Base-by-base conservation (phyloP, 495 filamentous ascomycete genomes). In the Neurospora sp. region DNA sequence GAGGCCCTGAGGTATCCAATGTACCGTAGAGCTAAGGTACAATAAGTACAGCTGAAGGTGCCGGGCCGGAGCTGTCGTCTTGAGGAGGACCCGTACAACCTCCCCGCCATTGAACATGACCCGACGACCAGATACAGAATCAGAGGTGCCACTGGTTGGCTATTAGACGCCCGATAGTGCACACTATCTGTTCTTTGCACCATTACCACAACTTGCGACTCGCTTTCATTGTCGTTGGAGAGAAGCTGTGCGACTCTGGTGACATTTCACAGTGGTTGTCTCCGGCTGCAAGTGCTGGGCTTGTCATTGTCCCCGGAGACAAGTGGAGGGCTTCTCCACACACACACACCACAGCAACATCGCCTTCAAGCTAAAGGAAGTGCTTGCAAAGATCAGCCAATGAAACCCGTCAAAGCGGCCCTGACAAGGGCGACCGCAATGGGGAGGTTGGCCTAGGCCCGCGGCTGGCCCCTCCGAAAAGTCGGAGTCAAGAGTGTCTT, bases 381-480 rank as follows among this genome's bases (percentile, higher is more conserved):
- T 71, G 39, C 70, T 10, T 41, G 69, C 12, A 37, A 10, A 27
- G 22, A 44, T 37, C 41, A 71, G 40, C 70, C 70, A 71, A 71
- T 44, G 12, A 65, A 18, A 71, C 7, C 10, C 53, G 12, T 65
- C 53, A 37, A 37, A 65, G 53, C 53, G 31, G 12, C 14, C 12
- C 27, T 65, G 53, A 35, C 53, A 65, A 61, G 53, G 53, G 53
- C 53, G 14, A 18, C 12, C 31, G 22, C 39, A 53, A 44, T 42
- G 70, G 22, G 39, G 31, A 65, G 70, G 39, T 44, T 45, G 70
- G 70, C 70, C 70, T 42, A 71, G 70, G 70, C 70, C 69, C 69
- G 39, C 69, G 69, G 69, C 40, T 47, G 39, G n/a, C 39, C 42
- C 40, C 70, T 42, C 70, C 27, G 44, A 45, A 71, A 65, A 61